Evolutionary conservation across 768 basidiomycete genomes (phyloP).

Genomic region (Krasilnikovozyma curviuscula): DNA sequence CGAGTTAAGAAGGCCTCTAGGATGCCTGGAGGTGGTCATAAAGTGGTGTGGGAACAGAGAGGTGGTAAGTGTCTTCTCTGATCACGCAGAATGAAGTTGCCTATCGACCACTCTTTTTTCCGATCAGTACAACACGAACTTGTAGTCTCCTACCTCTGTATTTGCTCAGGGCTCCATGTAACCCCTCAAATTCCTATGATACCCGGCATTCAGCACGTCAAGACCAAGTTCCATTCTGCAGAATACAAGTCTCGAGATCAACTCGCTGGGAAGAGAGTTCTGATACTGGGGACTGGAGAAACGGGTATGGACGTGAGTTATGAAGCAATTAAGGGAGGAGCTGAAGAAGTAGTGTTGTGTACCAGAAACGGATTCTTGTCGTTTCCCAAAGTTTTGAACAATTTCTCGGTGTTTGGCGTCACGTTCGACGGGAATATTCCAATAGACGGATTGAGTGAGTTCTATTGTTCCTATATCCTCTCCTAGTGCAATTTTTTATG

Average conservation of each 20-base stretch:
- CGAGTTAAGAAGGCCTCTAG: slow-evolving; percentile 31
- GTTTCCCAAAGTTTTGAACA: slow-evolving; percentile 43
- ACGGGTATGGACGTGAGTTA: slow-evolving; percentile 43
- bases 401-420: slow-evolving; percentile 37
- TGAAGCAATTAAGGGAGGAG: slow-evolving; percentile 32
- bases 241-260: slow-evolving; percentile 36
- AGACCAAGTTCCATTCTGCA: slow-evolving; percentile 33
- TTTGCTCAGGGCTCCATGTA: slow-evolving; percentile 9
- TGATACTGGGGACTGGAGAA: slow-evolving; percentile 44
- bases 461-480: background rate
- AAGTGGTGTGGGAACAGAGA: slow-evolving; percentile 17
- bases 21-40: slow-evolving; percentile 26
- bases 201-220: slow-evolving; percentile 30
- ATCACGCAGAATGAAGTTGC: background rate
- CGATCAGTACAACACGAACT: background rate
- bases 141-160: slow-evolving; percentile 4
- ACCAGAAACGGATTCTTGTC: slow-evolving; percentile 36
- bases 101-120: background rate
- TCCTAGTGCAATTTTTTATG: background rate
- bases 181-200: slow-evolving; percentile 34
- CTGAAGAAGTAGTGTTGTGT: slow-evolving; percentile 37
- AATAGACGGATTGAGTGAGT: slow-evolving; percentile 22
- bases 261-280: slow-evolving; percentile 32
- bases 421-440: slow-evolving; percentile 29
- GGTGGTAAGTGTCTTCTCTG: background rate